Evolutionary conservation across 352 stramenopile genomes (phyloP).

Genomic region (Globisporangium acanthophoron): DNA sequence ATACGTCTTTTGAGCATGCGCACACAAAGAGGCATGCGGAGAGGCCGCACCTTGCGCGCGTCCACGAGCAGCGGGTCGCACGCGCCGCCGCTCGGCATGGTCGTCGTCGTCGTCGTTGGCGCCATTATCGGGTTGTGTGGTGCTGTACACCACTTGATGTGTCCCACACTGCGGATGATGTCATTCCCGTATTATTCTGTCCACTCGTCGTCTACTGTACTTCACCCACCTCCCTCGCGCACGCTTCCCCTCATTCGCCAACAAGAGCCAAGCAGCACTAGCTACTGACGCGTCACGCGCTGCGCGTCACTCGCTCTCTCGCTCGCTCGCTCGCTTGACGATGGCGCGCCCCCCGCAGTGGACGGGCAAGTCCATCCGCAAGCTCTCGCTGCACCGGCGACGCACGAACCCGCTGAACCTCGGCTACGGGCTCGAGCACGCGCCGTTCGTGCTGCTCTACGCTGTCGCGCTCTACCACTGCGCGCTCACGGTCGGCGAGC

Average conservation of each 20-base stretch:
- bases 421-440: constrained; percentile 66
- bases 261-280: neutral
- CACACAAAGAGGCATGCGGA: neutral
- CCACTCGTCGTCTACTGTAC: neutral
- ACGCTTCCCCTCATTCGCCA: neutral
- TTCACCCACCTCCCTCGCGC: neutral
- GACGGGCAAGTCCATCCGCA: constrained; percentile 66
- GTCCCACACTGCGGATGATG: neutral
- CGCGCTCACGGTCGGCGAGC: constrained; percentile 53
- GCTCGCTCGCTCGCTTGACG: neutral
- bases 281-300: too few relatives aligned
- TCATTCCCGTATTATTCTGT: neutral
- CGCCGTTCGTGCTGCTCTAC: constrained; percentile 65
- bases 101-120: neutral
- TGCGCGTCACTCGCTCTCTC: neutral
- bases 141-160: neutral
- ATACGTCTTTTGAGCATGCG: too few relatives aligned
- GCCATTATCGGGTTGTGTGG: neutral
- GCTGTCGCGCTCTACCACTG: constrained; percentile 70
- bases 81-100: neutral
- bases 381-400: constrained; percentile 57
- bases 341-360: constrained; percentile 40
- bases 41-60: constrained; percentile 25
- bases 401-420: constrained; percentile 50
- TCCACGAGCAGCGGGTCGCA: constrained; percentile 30